A percentile compares a stretch with the other conserved stretches of the same genome.
Evolutionary conservation across 1,139 yeast genomes (phyloP).

Genomic region (Yamadazyma conglobata): DNA sequence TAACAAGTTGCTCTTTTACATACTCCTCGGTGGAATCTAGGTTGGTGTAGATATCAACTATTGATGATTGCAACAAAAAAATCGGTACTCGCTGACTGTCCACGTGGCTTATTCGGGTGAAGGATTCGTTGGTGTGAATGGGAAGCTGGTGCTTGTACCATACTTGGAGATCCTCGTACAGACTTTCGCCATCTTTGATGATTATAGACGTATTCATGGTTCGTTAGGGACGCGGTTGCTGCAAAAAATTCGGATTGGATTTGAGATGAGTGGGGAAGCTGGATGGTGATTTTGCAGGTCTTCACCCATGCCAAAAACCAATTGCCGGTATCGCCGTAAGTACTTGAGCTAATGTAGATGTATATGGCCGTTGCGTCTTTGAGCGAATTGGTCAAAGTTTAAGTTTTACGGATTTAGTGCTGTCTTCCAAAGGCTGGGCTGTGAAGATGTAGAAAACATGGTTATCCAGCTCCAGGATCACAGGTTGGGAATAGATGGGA

Average conservation of each 20-base stretch:
- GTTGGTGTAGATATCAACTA: conserved; percentile 27
- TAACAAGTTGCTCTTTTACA: conserved; percentile 22
- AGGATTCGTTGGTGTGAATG: conserved; percentile 8
- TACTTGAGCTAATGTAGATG: no score
- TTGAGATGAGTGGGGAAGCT: no score
- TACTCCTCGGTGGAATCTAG: conserved; percentile 20
- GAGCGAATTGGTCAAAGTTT: no score
- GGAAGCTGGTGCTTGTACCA: conserved; percentile 19
- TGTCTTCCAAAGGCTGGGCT: no score
- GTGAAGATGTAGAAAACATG: no score
- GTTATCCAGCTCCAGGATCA: no score
- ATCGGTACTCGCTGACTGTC: conserved; percentile 28
- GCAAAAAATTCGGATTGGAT: conserved; percentile 3
- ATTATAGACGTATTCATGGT: conserved; percentile 6
- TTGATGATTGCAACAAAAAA: conserved; percentile 23
- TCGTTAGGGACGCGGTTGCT: conserved; percentile 4
- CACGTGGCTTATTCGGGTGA: conserved; percentile 14
- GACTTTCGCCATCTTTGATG: conserved; percentile 9
- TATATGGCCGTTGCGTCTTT: no score
- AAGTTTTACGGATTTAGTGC: no score
- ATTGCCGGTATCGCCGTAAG: no score
- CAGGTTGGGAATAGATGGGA: no score
- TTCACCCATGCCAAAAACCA: no score
- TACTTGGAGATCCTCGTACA: conserved; percentile 23
- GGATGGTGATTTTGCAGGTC: no score